A percentile compares a stretch with the other conserved stretches of the same genome.
Conservation (phyloP, 164 flowering plant species). For the Cinnamomum micranthum region DNA sequence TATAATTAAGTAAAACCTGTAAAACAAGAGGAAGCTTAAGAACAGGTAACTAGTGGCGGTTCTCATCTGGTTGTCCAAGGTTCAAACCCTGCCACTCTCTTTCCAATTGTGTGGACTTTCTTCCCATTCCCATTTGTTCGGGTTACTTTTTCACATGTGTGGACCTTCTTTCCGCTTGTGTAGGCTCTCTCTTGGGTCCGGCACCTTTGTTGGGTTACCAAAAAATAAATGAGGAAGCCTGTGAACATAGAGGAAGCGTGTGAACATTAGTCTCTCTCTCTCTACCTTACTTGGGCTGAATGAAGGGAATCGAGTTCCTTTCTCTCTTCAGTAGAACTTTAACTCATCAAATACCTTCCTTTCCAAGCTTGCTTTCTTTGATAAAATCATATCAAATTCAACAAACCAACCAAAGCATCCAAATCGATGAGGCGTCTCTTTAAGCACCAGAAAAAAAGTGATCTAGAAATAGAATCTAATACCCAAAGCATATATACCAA, state of each 20-base stretch:
- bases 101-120: too few species aligned
- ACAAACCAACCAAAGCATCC: background rate
- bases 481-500: background rate
- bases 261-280: background rate
- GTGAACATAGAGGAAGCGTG: too few species aligned
- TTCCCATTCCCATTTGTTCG: too few species aligned
- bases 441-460: background rate
- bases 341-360: background rate
- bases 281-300: background rate
- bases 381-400: background rate
- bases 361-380: background rate
- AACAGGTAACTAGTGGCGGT: too few species aligned
- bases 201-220: background rate
- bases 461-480: background rate
- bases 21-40: too few species aligned
- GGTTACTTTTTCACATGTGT: background rate
- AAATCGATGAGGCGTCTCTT: background rate
- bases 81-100: too few species aligned
- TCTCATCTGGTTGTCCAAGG: too few species aligned
- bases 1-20: too few species aligned
- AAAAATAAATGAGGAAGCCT: too few species aligned
- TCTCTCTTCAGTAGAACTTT: background rate
- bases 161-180: background rate
- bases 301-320: conserved; percentile 1
- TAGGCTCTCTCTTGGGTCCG: too few species aligned